phyloP scores from a whole-genome alignment of 306 rosid species.

The Adenanthera pavonina region DNA sequence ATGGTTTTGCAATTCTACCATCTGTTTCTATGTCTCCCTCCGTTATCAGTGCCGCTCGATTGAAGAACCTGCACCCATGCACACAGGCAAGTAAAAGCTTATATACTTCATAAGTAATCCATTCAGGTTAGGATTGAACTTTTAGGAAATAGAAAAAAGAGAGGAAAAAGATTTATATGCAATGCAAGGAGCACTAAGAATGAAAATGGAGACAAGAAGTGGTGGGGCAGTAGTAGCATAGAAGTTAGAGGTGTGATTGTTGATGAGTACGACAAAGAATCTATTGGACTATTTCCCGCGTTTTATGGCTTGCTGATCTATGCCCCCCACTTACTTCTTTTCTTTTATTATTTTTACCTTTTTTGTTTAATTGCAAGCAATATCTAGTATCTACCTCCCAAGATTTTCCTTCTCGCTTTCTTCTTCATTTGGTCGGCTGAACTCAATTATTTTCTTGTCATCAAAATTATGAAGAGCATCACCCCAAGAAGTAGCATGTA shows the following conservation, averaged over 20 bases:
- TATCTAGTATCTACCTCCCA: not conserved
- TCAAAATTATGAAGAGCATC: no score
- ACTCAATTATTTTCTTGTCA: no score
- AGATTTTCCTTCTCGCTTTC: not conserved
- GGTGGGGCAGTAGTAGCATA: not conserved
- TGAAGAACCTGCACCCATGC: conserved; percentile 39
- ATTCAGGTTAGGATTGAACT: no score
- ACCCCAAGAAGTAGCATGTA: no score
- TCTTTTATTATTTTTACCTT: no score
- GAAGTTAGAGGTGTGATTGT: not conserved
- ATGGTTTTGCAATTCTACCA: conserved; percentile 49
- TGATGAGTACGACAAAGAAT: not conserved
- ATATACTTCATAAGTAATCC: not conserved
- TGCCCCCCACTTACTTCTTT: no score
- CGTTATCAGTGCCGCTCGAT: conserved; percentile 41
- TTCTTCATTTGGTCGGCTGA: no score
- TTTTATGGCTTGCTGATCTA: not conserved
- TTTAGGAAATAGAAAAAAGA: not conserved
- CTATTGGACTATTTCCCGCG: not conserved
- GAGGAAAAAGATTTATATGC: no score
- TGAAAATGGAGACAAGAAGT: not conserved
- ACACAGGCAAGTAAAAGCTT: not conserved
- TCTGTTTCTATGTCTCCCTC: conserved; percentile 42
- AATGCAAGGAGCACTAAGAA: not conserved
- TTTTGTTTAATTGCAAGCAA: not conserved